Evolutionary conservation across 768 basidiomycete genomes (phyloP), one percentile per base, ranked within the genome.

Genomic region (Mycena vulgaris): DNA sequence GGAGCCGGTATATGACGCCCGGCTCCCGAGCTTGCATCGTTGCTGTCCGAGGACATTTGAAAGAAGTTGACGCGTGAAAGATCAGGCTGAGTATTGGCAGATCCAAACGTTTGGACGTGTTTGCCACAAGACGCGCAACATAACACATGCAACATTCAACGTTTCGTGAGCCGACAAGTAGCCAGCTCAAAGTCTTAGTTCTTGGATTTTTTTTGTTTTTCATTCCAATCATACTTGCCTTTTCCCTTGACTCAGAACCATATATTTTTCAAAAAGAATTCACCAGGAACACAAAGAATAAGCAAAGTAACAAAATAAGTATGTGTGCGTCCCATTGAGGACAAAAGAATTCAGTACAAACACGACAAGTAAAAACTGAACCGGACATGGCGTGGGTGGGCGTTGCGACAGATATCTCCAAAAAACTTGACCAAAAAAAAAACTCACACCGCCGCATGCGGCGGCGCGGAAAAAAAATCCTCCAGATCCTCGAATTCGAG

Each of bases 401-500:
- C n/a, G n/a, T n/a, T n/a, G n/a, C n/a, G n/a, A n/a, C n/a, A n/a
- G n/a, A n/a, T n/a, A n/a, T n/a, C n/a, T n/a, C n/a, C n/a, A n/a
- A n/a, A n/a, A n/a, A n/a, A n/a, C n/a, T n/a, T n/a, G n/a, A n/a
- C n/a, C n/a, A n/a, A n/a, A 14, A 55, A 55, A 25, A 37, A 57
- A 23, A 57, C 37, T 40, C 37, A 40, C 37, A 37, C 37, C 55
- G 37, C 37, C 55, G 35, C 55, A 23, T 23, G 37, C 55, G 8
- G 55, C 55, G 31, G 55, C 55, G 55, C 55, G 23, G 37, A 57
- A 23, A 57, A 19, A 39, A 57, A 39, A 5, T 39, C 55, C 55
- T 57, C 55, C 55, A 57, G 55, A 13, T 55, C 52, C 52, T 55
- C 52, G 52, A 55, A 17, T 19, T 55, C 52, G 52, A 55, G 52